Evolutionary conservation across 768 basidiomycete species (phyloP).

Genomic region (Basidioascus undulatus): DNA sequence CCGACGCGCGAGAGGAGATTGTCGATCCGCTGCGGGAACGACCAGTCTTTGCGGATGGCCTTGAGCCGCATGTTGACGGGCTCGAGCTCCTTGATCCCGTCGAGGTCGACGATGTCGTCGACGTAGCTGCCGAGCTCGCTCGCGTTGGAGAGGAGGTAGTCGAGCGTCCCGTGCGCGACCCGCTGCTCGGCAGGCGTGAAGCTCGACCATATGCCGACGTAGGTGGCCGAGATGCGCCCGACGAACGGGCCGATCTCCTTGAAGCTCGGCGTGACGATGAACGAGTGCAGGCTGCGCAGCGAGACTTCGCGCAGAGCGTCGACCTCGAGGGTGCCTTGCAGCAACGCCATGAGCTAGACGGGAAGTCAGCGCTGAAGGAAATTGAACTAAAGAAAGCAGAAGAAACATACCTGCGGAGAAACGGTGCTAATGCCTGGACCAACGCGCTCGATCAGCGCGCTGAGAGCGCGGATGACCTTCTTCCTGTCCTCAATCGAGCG

Average conservation of each 20-base stretch:
- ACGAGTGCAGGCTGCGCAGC: slow-evolving; percentile 52
- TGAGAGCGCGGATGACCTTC: slow-evolving; percentile 55
- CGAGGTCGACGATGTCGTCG: slow-evolving; percentile 57
- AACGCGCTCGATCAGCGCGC: slow-evolving; percentile 40
- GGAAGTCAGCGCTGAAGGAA: not conserved
- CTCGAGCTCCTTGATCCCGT: slow-evolving; percentile 31
- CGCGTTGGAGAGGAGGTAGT: slow-evolving; percentile 42
- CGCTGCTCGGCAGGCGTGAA: slow-evolving; percentile 31
- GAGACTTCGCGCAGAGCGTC: slow-evolving; percentile 54
- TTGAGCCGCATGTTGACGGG: slow-evolving; percentile 13
- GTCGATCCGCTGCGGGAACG: slow-evolving; percentile 31
- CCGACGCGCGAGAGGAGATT: slow-evolving; percentile 46
- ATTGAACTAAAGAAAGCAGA: not conserved
- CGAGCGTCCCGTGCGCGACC: slow-evolving; percentile 34
- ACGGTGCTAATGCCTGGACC: slow-evolving; percentile 48
- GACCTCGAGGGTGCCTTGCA: slow-evolving; percentile 66
- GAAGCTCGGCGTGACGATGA: slow-evolving; percentile 40
- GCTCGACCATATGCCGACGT: slow-evolving; percentile 49
- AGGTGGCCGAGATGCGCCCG: slow-evolving; percentile 62
- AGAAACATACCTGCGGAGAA: slow-evolving; percentile 51
- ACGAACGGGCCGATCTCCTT: slow-evolving; percentile 59
- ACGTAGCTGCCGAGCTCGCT: slow-evolving; percentile 31
- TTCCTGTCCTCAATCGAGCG: slow-evolving; percentile 41
- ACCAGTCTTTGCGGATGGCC: slow-evolving; percentile 24
- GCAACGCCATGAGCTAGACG: slow-evolving; percentile 52